Percentiles rank a stretch among this genome's conserved stretches.
These are phyloP conservation scores for Boletus pseudopeckii DNA, from an alignment of 768 basidiomycete species.

Conservation along the genomic window DNA sequence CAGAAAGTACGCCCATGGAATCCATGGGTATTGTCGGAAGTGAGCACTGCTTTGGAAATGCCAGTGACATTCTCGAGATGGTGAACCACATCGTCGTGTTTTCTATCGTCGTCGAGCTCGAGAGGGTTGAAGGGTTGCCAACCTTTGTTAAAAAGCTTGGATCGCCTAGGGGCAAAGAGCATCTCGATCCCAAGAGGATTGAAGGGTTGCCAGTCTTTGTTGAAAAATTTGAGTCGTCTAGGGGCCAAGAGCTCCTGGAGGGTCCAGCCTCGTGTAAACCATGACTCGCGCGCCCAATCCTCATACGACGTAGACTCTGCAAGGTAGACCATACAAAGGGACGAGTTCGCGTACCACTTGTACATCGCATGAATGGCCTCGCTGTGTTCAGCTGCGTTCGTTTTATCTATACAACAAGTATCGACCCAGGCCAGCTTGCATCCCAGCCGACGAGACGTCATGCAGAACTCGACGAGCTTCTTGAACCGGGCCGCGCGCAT, in stretches of 20 bases:
- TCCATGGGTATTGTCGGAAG: background rate
- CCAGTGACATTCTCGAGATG: background rate
- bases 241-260: constrained; percentile 19
- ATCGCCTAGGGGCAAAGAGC: too few species aligned
- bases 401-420: constrained; percentile 22
- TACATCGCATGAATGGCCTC: constrained; percentile 23
- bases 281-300: constrained; percentile 2
- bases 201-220: constrained; percentile 9
- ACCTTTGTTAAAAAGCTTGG: too few species aligned
- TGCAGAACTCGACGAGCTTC: constrained; percentile 7
- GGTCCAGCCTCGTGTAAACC: constrained; percentile 14
- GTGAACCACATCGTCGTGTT: background rate
- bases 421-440: constrained; percentile 12
- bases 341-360: constrained; percentile 21
- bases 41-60: background rate
- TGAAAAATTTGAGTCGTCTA: constrained; percentile 15
- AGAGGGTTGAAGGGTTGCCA: too few species aligned
- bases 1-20: background rate
- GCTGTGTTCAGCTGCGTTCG: constrained; percentile 13
- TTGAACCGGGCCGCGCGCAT: background rate
- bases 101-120: background rate
- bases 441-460: background rate
- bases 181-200: background rate
- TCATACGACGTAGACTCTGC: background rate
- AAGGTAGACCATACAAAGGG: constrained; percentile 21